Conservation (phyloP, 2,329 filamentous ascomycete species). For the Claviceps capensis region DNA sequence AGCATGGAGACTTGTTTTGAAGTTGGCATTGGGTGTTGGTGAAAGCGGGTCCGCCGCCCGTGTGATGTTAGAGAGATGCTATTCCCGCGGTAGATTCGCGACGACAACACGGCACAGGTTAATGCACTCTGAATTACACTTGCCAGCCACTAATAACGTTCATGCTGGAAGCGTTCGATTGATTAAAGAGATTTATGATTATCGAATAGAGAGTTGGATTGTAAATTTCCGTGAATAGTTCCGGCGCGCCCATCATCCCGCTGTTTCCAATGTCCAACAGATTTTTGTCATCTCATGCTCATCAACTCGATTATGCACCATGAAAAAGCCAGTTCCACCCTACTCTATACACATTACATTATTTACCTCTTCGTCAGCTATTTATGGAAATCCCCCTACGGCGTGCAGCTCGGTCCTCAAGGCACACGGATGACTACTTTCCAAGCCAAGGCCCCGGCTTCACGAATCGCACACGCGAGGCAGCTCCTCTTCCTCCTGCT, state of each 20-base stretch:
- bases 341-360: neutral
- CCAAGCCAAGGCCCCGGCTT: constrained; percentile 58
- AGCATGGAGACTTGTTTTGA: neutral
- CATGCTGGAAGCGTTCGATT: no score
- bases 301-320: neutral
- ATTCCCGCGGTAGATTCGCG: neutral
- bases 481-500: constrained; percentile 55
- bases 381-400: neutral
- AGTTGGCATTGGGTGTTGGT: neutral
- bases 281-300: neutral
- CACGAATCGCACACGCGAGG: constrained; percentile 58
- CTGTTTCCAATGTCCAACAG: neutral
- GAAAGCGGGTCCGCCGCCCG: constrained; percentile 1
- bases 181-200: no score
- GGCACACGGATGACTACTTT: constrained; percentile 51
- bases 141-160: no score
- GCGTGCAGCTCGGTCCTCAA: neutral
- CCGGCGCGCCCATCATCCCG: neutral
- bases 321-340: neutral
- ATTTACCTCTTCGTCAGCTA: neutral
- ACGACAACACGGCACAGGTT: neutral
- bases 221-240: no score
- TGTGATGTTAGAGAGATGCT: neutral
- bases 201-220: no score
- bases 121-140: no score